Conservation (phyloP, 106 monocot species). For the Dendrobium chrysotoxum region DNA sequence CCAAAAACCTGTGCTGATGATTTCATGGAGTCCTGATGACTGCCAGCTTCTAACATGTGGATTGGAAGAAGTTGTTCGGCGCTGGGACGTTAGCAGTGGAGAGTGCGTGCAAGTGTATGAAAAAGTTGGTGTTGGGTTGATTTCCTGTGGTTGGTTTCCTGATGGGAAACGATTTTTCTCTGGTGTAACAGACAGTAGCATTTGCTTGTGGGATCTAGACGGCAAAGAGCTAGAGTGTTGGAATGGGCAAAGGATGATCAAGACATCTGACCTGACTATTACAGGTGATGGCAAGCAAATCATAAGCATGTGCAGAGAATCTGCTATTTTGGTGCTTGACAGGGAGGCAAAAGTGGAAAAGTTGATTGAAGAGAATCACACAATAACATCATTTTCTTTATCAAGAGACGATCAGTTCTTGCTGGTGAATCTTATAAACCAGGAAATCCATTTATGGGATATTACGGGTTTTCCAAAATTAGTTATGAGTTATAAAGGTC, state of each 20-base stretch:
- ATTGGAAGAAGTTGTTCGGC: conserved; percentile 57
- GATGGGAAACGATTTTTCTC: conserved; percentile 55
- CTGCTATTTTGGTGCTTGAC: conserved; percentile 49
- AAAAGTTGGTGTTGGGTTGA: conserved; percentile 41
- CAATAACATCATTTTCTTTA: conserved; percentile 75
- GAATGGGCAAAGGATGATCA: conserved; percentile 53
- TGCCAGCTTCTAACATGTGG: conserved; percentile 78
- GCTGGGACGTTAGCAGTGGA: conserved; percentile 70
- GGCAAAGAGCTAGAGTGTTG: conserved; percentile 59
- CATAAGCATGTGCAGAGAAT: conserved; percentile 50
- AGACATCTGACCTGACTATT: conserved; percentile 65
- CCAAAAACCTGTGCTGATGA: conserved; percentile 67
- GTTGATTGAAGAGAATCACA: conserved; percentile 59
- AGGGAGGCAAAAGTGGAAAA: conserved; percentile 47
- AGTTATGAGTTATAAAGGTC: conserved; percentile 55
- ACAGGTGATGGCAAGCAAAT: conserved; percentile 49
- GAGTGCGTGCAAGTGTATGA: conserved; percentile 55
- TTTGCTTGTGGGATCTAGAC: conserved; percentile 63
- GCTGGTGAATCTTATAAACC: conserved; percentile 63
- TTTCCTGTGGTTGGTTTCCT: conserved; percentile 84
- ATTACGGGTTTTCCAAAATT: conserved; percentile 41
- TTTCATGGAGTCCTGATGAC: conserved; percentile 82
- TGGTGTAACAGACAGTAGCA: conserved; percentile 45
- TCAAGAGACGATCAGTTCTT: conserved; percentile 68
- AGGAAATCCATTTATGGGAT: conserved; percentile 87